phyloP scores from a whole-genome alignment of 2,329 filamentous ascomycete species.

The Graphilbum fragrans region DNA sequence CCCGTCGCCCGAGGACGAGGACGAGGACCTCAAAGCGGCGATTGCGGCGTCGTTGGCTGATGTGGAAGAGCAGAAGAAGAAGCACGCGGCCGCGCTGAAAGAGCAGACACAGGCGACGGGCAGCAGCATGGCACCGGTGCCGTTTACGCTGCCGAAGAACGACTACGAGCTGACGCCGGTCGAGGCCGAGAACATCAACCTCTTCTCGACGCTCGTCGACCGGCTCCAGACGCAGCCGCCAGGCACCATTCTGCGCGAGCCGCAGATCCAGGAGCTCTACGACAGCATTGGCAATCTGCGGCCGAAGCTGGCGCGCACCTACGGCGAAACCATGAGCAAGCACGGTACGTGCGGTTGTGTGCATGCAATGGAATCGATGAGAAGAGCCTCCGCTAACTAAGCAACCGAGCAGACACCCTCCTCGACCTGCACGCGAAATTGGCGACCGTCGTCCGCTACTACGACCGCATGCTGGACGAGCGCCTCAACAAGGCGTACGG shows the following conservation, averaged over 20 bases:
- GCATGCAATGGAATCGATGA: too few relatives aligned
- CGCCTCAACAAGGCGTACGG: conserved; percentile 85
- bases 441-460: conserved; percentile 91
- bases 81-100: conserved; percentile 72
- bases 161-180: conserved; percentile 90
- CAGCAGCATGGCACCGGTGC: conserved; percentile 33
- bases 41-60: conserved; percentile 91
- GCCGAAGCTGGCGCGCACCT: conserved; percentile 87
- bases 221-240: conserved; percentile 89
- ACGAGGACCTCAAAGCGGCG: conserved; percentile 84
- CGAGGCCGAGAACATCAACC: conserved; percentile 93
- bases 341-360: conserved; percentile 62
- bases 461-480: conserved; percentile 96
- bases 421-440: conserved; percentile 91
- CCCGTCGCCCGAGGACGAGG: conserved; percentile 56
- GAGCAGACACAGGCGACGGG: conserved; percentile 53
- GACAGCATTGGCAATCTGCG: conserved; percentile 90
- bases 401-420: conserved; percentile 66
- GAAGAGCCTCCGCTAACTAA: too few relatives aligned
- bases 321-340: conserved; percentile 99
- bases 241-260: conserved; percentile 90
- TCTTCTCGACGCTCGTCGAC: conserved; percentile 90
- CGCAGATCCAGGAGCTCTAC: conserved; percentile 95
- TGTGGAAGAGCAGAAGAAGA: conserved; percentile 97
- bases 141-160: conserved; percentile 61